Percentiles rank a stretch among this genome's conserved stretches.
These are phyloP conservation scores for Bocquillonia castaneifolia DNA, from an alignment of 441 rosid species.

Conservation along the genomic window DNA sequence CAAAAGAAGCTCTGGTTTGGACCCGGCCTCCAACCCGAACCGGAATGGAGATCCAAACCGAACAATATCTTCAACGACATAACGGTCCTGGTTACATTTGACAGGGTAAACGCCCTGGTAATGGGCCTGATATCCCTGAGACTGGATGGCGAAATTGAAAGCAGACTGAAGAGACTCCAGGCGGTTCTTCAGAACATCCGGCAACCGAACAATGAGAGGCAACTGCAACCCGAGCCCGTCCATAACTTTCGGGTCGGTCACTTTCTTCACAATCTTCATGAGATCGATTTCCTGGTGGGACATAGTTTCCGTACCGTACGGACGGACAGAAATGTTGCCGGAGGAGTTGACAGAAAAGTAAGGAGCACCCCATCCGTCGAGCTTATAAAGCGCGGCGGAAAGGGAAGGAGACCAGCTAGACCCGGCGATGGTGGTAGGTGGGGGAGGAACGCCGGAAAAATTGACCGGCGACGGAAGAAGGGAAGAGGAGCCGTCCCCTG, in stretches of 20 bases:
- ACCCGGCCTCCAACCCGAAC: constrained; percentile 89
- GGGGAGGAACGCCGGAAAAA: constrained; percentile 27
- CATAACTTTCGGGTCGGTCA: constrained; percentile 57
- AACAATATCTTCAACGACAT: constrained; percentile 79
- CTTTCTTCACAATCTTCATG: constrained; percentile 68
- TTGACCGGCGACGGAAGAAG: constrained; percentile 34
- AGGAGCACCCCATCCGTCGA: constrained; percentile 91
- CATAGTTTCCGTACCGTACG: constrained; percentile 57
- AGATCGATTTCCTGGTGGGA: constrained; percentile 86
- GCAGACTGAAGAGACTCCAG: constrained; percentile 72
- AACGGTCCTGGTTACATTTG: constrained; percentile 90
- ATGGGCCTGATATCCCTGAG: constrained; percentile 51
- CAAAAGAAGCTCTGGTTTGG: constrained; percentile 88
- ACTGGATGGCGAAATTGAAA: constrained; percentile 59
- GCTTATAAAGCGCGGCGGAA: constrained; percentile 64
- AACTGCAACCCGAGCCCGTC: constrained; percentile 84
- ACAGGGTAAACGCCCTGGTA: constrained; percentile 96
- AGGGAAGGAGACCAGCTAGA: constrained; percentile 59
- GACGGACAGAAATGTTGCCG: constrained; percentile 70
- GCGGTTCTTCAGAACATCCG: constrained; percentile 74
- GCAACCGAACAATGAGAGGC: constrained; percentile 68
- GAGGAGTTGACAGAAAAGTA: constrained; percentile 64
- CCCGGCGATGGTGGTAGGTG: constrained; percentile 26
- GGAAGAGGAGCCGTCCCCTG: constrained; percentile 46
- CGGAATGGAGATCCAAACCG: constrained; percentile 64